phyloP scores from a whole-genome alignment of 1,139 yeast species.

The Kazachstania sp. region DNA sequence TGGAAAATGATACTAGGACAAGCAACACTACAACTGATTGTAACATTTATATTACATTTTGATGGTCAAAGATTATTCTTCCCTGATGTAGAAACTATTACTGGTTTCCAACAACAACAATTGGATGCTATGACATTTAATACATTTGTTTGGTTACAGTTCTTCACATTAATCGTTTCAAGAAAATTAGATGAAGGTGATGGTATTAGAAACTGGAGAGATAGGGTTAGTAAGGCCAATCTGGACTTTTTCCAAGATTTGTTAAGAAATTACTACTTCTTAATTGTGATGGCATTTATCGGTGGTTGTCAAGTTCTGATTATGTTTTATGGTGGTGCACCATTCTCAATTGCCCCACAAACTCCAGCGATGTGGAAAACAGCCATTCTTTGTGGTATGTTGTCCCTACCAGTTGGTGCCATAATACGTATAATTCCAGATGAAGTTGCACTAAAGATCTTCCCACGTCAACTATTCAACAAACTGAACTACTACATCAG shows the following conservation, averaged over 20 bases:
- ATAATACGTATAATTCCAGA: conserved; percentile 78
- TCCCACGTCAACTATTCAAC: conserved; percentile 57
- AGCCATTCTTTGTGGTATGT: conserved; percentile 73
- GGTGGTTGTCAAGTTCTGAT: conserved; percentile 79
- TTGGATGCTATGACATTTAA: conserved; percentile 84
- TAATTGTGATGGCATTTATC: conserved; percentile 61
- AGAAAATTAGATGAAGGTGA: conserved; percentile 88
- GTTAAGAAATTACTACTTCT: conserved; percentile 72
- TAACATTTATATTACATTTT: conserved; percentile 76
- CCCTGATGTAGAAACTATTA: conserved; percentile 33
- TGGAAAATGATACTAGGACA: conserved; percentile 98
- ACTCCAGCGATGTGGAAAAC: conserved; percentile 86
- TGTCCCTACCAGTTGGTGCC: conserved; percentile 74
- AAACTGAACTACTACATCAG: conserved; percentile 40
- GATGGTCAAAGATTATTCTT: conserved; percentile 60
- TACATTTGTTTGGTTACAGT: conserved; percentile 95
- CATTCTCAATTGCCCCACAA: conserved; percentile 73
- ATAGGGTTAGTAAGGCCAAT: conserved; percentile 50
- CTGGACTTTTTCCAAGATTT: conserved; percentile 78
- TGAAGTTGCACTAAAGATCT: conserved; percentile 57
- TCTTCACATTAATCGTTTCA: conserved; percentile 85
- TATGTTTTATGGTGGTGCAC: conserved; percentile 96
- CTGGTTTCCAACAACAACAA: conserved; percentile 46
- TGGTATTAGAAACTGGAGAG: conserved; percentile 48
- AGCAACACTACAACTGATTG: conserved; percentile 61